Conservation (phyloP, 2,329 filamentous ascomycete genomes). For the Penicillium sclerotiorum region DNA sequence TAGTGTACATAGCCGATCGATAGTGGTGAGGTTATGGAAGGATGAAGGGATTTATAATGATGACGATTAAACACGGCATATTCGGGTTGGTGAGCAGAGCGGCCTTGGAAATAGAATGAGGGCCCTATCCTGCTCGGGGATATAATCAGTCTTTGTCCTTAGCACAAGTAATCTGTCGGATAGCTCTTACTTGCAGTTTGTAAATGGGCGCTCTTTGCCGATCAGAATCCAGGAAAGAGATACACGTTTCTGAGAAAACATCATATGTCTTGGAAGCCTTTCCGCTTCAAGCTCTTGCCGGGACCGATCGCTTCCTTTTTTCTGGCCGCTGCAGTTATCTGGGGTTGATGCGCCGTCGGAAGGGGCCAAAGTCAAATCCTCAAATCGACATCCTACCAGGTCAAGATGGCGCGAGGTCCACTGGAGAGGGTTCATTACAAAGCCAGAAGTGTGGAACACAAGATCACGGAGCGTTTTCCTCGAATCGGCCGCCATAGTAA, state of each 20-base stretch:
- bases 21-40: not conserved
- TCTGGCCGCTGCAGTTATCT: not conserved
- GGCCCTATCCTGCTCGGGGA: not conserved
- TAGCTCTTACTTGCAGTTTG: constrained; percentile 2
- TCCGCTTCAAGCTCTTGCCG: too few relatives aligned
- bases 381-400: constrained; percentile 14
- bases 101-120: constrained; percentile 14
- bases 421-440: not conserved
- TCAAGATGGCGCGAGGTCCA: constrained; percentile 19
- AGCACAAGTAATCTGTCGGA: too few relatives aligned
- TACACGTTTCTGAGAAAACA: too few relatives aligned
- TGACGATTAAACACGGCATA: constrained; percentile 9
- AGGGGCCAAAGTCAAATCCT: constrained; percentile 1
- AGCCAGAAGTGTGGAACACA: too few relatives aligned
- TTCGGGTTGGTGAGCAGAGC: constrained; percentile 8
- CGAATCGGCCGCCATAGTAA: too few relatives aligned
- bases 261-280: too few relatives aligned
- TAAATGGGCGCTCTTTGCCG: not conserved
- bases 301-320: not conserved
- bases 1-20: constrained; percentile 14
- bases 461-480: too few relatives aligned
- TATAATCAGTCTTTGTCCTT: constrained; percentile 2
- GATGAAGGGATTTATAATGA: not conserved
- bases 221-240: too few relatives aligned
- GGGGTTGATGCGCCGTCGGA: too few relatives aligned